Evolutionary conservation across 1,139 yeast genomes (phyloP), one percentile per base, ranked within the genome.

Genomic region (Diutina siamensis): DNA sequence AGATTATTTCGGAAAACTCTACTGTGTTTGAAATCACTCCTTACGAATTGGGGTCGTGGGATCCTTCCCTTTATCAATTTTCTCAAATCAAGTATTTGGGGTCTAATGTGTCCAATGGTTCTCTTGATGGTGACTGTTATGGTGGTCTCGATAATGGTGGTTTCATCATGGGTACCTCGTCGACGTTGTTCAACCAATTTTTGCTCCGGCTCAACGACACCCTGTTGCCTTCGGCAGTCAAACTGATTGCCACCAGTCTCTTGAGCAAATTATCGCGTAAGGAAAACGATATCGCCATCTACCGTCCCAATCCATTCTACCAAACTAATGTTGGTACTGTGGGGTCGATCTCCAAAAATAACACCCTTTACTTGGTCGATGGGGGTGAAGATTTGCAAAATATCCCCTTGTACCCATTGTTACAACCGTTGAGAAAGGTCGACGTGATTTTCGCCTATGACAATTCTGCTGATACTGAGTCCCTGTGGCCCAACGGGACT

Each of bases 351-450:
- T 51, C 61, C 45, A 47, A 54, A 46, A 57, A 60, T 54, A 69
- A 72, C 4, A 65, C 74, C 3, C 68, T 88, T 41, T 75, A 64
- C 56, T 68, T 87, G 49, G 89, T 80, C n/a, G 97, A 88, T 58
- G 96, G 96, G 49, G 95, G 96, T 52, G 89, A 83, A 61, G 72
- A 67, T 51, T 72, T 73, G 2, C 71, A 67, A 47, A 69, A 69
- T 48, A 60, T 69, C 19, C 72, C 72, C 1, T 66, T 68, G 45
- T 65, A 65, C 27, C 66, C 72, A 10, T 60, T 69, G 44, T 48
- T 69, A 12, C 59, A 57, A 17, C 51, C 51, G 12, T 51, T 62
- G 2, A 52, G 74, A 46, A 48, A 55, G 2, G 55, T 67, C 1
- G 73, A 68, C 49, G 50, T 67, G 3, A 57, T 69, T 0, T 48